Percentiles rank a stretch among this genome's conserved stretches.
Evolutionary conservation across 495 filamentous ascomycete species (phyloP).

Genomic region (Penicillium roqueforti): DNA sequence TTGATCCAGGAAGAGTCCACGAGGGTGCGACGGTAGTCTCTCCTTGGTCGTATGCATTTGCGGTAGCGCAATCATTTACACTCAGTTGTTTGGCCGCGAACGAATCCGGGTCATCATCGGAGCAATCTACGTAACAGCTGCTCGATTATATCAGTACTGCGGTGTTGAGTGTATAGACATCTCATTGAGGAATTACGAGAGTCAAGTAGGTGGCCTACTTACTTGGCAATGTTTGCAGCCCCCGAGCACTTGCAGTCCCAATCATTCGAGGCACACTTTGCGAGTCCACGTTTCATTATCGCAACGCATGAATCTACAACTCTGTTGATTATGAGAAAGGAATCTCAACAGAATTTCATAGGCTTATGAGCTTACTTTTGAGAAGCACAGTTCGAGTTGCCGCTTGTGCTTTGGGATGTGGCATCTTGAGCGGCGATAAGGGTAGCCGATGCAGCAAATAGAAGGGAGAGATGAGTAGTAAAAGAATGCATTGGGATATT

Average conservation of each 20-base stretch:
- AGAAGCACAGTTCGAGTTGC: constrained; percentile 9
- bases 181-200: not conserved
- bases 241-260: constrained; percentile 30
- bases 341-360: not conserved
- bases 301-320: constrained; percentile 20
- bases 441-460: constrained; percentile 8
- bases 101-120: constrained; percentile 9
- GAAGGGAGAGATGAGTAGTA: constrained; percentile 1
- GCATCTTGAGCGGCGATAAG: constrained; percentile 14
- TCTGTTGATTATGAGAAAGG: constrained; percentile 9
- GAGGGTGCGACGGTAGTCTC: constrained; percentile 5
- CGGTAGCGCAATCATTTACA: constrained; percentile 20
- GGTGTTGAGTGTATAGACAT: not conserved
- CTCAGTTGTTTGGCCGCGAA: constrained; percentile 14
- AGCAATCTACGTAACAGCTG: constrained; percentile 25
- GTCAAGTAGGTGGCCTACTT: not conserved
- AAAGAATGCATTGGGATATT: constrained; percentile 2
- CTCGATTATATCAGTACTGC: not conserved
- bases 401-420: constrained; percentile 3
- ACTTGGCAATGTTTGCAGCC: constrained; percentile 26
- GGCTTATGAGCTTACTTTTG: constrained; percentile 11
- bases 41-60: constrained; percentile 19
- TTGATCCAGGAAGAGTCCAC: constrained; percentile 14
- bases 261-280: constrained; percentile 11
- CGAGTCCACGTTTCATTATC: constrained; percentile 14